phyloP scores from a whole-genome alignment of 225 moss, liverwort and hornwort species.

The Physcomitrium patens region DNA sequence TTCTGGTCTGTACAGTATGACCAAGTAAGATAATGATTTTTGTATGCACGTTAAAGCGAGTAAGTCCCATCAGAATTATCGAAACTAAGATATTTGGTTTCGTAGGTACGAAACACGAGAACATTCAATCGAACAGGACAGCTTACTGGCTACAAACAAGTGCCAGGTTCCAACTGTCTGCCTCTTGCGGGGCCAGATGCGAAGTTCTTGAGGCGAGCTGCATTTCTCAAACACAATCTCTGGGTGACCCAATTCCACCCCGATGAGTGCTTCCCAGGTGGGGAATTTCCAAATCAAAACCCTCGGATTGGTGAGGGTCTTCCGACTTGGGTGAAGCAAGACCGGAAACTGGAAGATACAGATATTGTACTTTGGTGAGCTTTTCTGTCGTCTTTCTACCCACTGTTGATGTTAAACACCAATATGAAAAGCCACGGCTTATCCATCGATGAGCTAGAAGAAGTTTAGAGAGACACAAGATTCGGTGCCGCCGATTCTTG shows the following conservation, averaged over 20 bases:
- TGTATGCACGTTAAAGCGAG: conserved; percentile 5
- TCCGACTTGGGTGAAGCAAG: conserved; percentile 77
- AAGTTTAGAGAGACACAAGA: not conserved
- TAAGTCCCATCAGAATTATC: not conserved
- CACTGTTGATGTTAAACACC: not conserved
- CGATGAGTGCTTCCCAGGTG: conserved; percentile 80
- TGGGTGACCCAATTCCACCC: conserved; percentile 83
- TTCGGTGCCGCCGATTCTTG: not conserved
- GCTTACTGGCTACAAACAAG: conserved; percentile 80
- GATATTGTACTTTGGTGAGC: conserved; percentile 87
- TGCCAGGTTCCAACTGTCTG: conserved; percentile 87
- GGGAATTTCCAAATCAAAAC: conserved; percentile 95
- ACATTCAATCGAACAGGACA: conserved; percentile 80
- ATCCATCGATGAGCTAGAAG: not conserved
- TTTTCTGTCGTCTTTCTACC: not conserved
- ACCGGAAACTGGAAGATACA: conserved; percentile 81
- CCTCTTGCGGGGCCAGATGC: conserved; percentile 85
- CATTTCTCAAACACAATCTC: conserved; percentile 81
- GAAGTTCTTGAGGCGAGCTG: conserved; percentile 82
- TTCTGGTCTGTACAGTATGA: no score
- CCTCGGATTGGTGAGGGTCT: conserved; percentile 86
- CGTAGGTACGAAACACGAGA: conserved; percentile 80
- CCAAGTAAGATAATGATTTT: not conserved
- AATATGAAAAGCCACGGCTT: not conserved
- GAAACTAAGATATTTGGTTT: conserved; percentile 14